A percentile compares a stretch with the other conserved stretches of the same genome.
These are phyloP conservation scores for Pyricularia sp. DNA, from an alignment of 2,329 filamentous ascomycete genomes.

Conservation along the genomic window DNA sequence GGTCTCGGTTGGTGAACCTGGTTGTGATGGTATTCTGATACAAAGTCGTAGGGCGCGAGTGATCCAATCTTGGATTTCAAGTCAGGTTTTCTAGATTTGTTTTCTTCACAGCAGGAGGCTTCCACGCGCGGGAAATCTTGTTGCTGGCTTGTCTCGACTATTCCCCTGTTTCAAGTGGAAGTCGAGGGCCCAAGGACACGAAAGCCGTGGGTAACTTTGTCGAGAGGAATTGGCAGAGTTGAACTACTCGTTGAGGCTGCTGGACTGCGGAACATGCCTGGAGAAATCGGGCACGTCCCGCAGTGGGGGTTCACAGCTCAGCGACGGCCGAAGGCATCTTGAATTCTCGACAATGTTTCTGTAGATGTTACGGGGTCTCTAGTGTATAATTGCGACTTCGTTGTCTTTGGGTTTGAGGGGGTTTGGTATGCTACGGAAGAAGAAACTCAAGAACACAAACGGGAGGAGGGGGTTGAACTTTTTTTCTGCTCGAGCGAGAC, in stretches of 20 bases:
- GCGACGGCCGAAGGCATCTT: slow-evolving; percentile 65
- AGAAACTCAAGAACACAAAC: slow-evolving; percentile 18
- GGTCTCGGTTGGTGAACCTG: not conserved
- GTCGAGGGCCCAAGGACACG: slow-evolving; percentile 24
- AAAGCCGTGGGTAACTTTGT: slow-evolving; percentile 54
- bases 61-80: slow-evolving; percentile 1
- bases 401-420: slow-evolving; percentile 39
- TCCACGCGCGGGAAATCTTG: slow-evolving; percentile 7
- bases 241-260: slow-evolving; percentile 67
- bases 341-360: slow-evolving; percentile 56
- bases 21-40: not conserved
- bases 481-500: slow-evolving; percentile 1
- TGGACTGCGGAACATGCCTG: slow-evolving; percentile 62
- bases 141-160: slow-evolving; percentile 3
- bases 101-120: slow-evolving; percentile 23
- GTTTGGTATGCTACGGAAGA: slow-evolving; percentile 20
- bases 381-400: slow-evolving; percentile 44
- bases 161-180: slow-evolving; percentile 5
- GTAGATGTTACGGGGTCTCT: slow-evolving; percentile 17
- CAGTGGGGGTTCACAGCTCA: slow-evolving; percentile 88
- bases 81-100: slow-evolving; percentile 8
- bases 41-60: not conserved
- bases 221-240: slow-evolving; percentile 46
- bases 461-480: slow-evolving; percentile 12
- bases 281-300: slow-evolving; percentile 44